Base-by-base conservation (phyloP, 495 filamentous ascomycete species). In the Hyaloscypha variabilis region DNA sequence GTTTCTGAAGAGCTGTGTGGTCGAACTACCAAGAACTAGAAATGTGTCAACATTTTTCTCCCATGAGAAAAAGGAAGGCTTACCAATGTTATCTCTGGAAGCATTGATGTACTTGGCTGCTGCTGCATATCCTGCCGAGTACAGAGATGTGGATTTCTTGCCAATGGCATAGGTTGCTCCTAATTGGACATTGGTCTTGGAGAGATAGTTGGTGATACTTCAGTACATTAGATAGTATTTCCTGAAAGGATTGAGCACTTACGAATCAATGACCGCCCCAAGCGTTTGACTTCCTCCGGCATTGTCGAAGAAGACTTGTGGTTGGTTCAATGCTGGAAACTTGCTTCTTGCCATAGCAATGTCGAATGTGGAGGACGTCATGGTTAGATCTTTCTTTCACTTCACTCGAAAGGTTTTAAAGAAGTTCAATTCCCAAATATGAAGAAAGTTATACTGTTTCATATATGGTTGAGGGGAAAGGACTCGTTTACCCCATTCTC, bases 1-100 rank as follows among this genome's bases (percentile, higher is more conserved):
- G 74, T 92, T 92, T 69, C 87, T 83, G 67, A 91, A 82, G 23
- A 91, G 85, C 73, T 91, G 89, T 1, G 90, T 92, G 24, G 90
- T 89, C 24, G 88, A 89, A 1, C 87, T 71, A 11, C 89, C 87
- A 59, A 90, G 79, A 46, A 86, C 87, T 88, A 67, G 31, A 14
- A n/a, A 63, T 60, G 46, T 53, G 62, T 60, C 57, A 26, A 60
- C 36, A 51, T 25, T 53, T 34, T 62, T 21, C 59, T 19, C 14
- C 54, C 3, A n/a, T n/a, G n/a, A 60, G 26, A 34, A 46, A 28
- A 23, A 57, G 14, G 24, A 62, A 29, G 14, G 63, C 70, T 50
- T 71, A 85, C 83, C 81, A 65, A 91, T 85, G 69, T 91, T 87
- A 49, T 87, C 84, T 5, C 73, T 69, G 21, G 75, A 70, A 19